These are phyloP conservation scores for Leccinum angustisporum DNA, from an alignment of 1,284 basidiomycete species.

Conservation along the genomic window DNA sequence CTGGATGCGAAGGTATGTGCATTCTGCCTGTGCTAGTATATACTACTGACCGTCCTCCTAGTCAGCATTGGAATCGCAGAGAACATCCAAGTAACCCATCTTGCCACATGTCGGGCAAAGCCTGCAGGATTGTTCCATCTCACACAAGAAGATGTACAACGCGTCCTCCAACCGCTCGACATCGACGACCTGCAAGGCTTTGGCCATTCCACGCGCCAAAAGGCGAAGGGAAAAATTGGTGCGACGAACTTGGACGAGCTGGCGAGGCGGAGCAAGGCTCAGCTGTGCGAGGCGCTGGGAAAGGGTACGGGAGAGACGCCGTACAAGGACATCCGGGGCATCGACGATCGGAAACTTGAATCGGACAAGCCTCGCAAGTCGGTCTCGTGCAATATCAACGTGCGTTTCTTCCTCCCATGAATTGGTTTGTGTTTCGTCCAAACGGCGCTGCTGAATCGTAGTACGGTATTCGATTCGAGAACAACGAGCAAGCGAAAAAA, in stretches of 20 bases:
- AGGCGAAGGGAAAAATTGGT: slow-evolving; percentile 75
- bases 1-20: slow-evolving; percentile 77
- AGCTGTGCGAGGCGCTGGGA: slow-evolving; percentile 75
- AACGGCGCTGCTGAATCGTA: slow-evolving; percentile 32
- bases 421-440: no score
- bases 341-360: slow-evolving; percentile 80
- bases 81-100: slow-evolving; percentile 89
- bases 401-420: slow-evolving; percentile 40
- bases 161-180: slow-evolving; percentile 73
- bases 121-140: slow-evolving; percentile 86
- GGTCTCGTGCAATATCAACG: slow-evolving; percentile 90
- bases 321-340: slow-evolving; percentile 80
- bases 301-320: slow-evolving; percentile 82
- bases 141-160: slow-evolving; percentile 48
- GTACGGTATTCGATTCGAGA: slow-evolving; percentile 95
- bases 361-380: slow-evolving; percentile 83
- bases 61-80: slow-evolving; percentile 90
- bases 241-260: slow-evolving; percentile 72
- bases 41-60: slow-evolving; percentile 30
- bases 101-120: slow-evolving; percentile 91
- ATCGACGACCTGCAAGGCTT: slow-evolving; percentile 90
- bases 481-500: slow-evolving; percentile 73
- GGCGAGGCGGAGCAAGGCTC: slow-evolving; percentile 55
- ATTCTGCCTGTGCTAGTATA: neutral
- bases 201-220: slow-evolving; percentile 72